phyloP scores from a whole-genome alignment of 768 basidiomycete species.

The Termitomyces sp. region DNA sequence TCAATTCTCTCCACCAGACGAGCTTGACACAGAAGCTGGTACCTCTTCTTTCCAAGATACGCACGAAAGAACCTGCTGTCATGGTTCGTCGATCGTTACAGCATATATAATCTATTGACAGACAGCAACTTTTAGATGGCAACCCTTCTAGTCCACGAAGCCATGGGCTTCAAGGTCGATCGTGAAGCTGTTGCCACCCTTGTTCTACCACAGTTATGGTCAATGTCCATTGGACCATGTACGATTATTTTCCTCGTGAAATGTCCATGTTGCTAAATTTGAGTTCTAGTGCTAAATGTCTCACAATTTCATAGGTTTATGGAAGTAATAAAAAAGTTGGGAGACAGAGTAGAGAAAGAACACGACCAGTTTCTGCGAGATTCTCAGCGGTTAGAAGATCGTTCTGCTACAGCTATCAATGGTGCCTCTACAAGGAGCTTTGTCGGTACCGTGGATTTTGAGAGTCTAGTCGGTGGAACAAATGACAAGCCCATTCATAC shows the following conservation, averaged over 20 bases:
- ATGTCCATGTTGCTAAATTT: slow-evolving; percentile 5
- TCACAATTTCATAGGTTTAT: slow-evolving; percentile 94
- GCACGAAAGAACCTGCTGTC: slow-evolving; percentile 94
- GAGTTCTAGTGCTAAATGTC: slow-evolving; percentile 61
- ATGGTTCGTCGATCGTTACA: slow-evolving; percentile 53
- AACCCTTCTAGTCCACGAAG: slow-evolving; percentile 86
- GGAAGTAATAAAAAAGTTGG: slow-evolving; percentile 71
- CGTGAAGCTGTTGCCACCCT: slow-evolving; percentile 88
- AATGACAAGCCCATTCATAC: slow-evolving; percentile 44
- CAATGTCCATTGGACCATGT: slow-evolving; percentile 97
- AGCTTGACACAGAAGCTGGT: slow-evolving; percentile 95
- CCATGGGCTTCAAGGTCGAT: slow-evolving; percentile 94
- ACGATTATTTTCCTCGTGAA: slow-evolving; percentile 26
- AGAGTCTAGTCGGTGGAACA: slow-evolving; percentile 71
- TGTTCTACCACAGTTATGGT: slow-evolving; percentile 90
- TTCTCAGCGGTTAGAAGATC: slow-evolving; percentile 86
- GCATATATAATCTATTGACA: not conserved
- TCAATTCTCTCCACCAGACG: slow-evolving; percentile 37
- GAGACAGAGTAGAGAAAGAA: slow-evolving; percentile 88
- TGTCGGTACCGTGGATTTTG: slow-evolving; percentile 75
- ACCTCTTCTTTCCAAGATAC: slow-evolving; percentile 89
- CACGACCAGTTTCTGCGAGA: slow-evolving; percentile 92
- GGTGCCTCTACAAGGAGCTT: slow-evolving; percentile 34
- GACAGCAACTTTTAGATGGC: slow-evolving; percentile 58
- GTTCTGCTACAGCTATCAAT: slow-evolving; percentile 47